Evolutionary conservation across 306 rosid species (phyloP), one percentile per base, ranked within the genome.

Genomic region (Citrullus mucosospermus): DNA sequence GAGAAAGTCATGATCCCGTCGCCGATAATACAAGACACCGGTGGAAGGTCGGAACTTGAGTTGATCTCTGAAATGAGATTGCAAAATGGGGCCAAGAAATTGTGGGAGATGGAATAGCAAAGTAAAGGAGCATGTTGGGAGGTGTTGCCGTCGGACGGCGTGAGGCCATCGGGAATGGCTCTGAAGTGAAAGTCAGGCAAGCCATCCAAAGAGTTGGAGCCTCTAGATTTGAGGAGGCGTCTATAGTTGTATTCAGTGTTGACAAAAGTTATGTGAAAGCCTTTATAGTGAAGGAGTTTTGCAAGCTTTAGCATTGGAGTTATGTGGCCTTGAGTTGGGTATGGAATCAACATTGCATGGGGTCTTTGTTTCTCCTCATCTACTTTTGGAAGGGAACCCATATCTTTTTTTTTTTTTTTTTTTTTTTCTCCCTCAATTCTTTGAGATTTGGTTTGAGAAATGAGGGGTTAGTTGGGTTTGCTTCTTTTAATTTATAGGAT

Each of bases 241-340:
- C 48, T 80, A 28, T 58, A 59, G 11, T 77, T 81, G 63, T 41
- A 77, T 18, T 81, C 65, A 6, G 82, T 76, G 81, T 77, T 56
- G 50, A 77, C 82, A 8, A 80, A 71, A 11, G 82, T 80, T 12
- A 82, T 65, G 80, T 62, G 60, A 12, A 82, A 82, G 54, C 85
- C 85, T 60, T 32, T 46, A 36, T 30, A 6, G 20, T 73, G 85
- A 8, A 82, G 77, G 2, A 82, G 77, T 9, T 82, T 78, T 13
- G 80, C 85, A 2, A 78, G 85, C 20, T 82, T 82, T 1, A 54
- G n/a, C 80, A 78, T 41, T 1, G 82, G 80, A 44, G 20, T 82
- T n/a, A 73, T n/a, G 54, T 82, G 85, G 71, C 85, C 82, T 65
- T 78, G 85, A n/a, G 36, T 69, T 25, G 85, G 85, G 4, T 28